Conservation (phyloP, 106 monocot species). For the Ottelia alismoides region DNA sequence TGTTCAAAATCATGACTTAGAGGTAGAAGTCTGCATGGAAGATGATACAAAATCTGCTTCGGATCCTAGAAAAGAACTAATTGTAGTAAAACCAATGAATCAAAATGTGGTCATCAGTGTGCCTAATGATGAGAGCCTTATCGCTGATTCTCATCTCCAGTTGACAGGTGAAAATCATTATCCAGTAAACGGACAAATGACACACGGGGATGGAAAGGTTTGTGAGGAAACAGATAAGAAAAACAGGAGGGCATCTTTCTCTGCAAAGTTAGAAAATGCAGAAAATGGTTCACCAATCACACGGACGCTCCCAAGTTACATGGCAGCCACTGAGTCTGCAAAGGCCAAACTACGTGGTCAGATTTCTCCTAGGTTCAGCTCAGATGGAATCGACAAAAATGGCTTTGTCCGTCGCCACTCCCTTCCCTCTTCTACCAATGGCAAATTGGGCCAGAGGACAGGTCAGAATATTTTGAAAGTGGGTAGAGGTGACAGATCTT, state of each 20-base stretch:
- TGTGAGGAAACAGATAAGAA: slow-evolving; percentile 29
- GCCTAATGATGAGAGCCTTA: slow-evolving; percentile 6
- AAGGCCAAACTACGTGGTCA: slow-evolving; percentile 58
- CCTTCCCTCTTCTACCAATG: slow-evolving; percentile 54
- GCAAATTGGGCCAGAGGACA: slow-evolving; percentile 42
- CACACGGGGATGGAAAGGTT: slow-evolving; percentile 28
- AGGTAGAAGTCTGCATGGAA: background rate
- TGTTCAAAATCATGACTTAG: background rate
- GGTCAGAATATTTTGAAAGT: slow-evolving; percentile 24
- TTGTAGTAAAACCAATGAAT: slow-evolving; percentile 1
- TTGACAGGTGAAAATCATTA: slow-evolving; percentile 19
- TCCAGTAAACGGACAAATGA: slow-evolving; percentile 18
- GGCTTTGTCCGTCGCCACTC: slow-evolving; percentile 62
- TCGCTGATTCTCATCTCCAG: slow-evolving; percentile 14
- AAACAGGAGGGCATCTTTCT: slow-evolving; percentile 51
- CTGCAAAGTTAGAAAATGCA: slow-evolving; percentile 37
- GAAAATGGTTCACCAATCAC: slow-evolving; percentile 42
- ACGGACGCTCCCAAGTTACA: slow-evolving; percentile 69
- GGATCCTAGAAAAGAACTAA: slow-evolving; percentile 9
- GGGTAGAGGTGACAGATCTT: slow-evolving; percentile 22
- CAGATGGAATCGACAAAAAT: slow-evolving; percentile 54
- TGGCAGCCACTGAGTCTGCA: slow-evolving; percentile 71
- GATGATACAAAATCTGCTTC: background rate
- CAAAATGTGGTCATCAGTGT: slow-evolving; percentile 11
- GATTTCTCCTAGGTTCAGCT: slow-evolving; percentile 43